Base-by-base conservation (phyloP, 2,329 filamentous ascomycete genomes). In the Diaporthe sp. region DNA sequence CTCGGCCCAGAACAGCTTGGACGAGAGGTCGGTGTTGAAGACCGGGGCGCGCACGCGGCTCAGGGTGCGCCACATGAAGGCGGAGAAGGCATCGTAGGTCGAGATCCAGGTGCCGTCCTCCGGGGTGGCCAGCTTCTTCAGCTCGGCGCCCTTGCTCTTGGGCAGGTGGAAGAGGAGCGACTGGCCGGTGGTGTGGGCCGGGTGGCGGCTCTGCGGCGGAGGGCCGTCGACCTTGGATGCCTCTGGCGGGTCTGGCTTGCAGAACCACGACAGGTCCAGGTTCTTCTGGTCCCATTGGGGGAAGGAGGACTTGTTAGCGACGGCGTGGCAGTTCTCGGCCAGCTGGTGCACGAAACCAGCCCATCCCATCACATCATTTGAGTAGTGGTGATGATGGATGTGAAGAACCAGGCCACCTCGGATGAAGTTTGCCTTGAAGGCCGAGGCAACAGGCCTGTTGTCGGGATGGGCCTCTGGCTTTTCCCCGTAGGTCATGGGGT, bases 61-160 rank as follows among this genome's bases (percentile, higher is more conserved):
- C 0, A 87, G 73, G 4, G 79, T 79, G 2, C 86, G 84, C 85
- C 86, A 87, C 12, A 87, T 81, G 55, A 84, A 84, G 13, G 86
- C 85, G 1, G 82, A 81, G 73, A 85, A 83, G n/a, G 85, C 85
- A 68, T 88, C 86, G 76, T 87, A 87, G 2, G 85, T 87, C 5
- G 86, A 88, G 47, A 88, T 82, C 85, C 86, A 87, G 13, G 61
- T 71, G 9, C 81, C 83, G 25, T 84, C 83, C 0, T 78, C 67
- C 0, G 85, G 83, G 0, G 67, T 79, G 0, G 85, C 85, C 1
- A 83, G 79, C 15, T 76, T 78, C 75, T 88, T 88, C 6, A 88
- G 78, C 67, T 82, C 78, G 0, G 82, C 82, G 0, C 84, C 84
- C 74, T 86, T 87, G 79, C 85, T 87, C 76, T 83, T 84, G 3